Evolutionary conservation across 2,329 filamentous ascomycete species (phyloP).

Genomic region (Chrysoporthe deuterocubensis): DNA sequence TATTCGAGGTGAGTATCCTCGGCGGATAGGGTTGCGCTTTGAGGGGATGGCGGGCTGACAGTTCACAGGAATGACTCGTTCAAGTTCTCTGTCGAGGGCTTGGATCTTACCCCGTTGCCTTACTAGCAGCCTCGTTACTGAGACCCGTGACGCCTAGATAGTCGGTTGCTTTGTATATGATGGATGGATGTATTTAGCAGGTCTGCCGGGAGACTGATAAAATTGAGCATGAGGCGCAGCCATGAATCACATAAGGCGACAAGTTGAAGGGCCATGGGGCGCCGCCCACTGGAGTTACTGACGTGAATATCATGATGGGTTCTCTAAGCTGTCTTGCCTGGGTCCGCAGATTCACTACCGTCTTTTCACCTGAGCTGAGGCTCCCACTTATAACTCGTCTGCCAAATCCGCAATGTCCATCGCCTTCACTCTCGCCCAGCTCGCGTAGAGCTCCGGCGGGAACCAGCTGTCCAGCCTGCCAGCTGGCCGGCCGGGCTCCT

Average conservation of each 20-base stretch:
- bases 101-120: conserved; percentile 62
- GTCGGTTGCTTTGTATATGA: too few relatives aligned
- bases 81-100: conserved; percentile 61
- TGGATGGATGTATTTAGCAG: too few relatives aligned
- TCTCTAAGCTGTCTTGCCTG: not conserved
- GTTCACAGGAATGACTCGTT: conserved; percentile 61
- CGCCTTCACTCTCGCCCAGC: conserved; percentile 40
- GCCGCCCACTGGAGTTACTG: too few relatives aligned
- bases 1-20: conserved; percentile 70
- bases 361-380: too few relatives aligned
- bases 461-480: conserved; percentile 47
- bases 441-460: conserved; percentile 42
- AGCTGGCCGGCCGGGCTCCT: conserved; percentile 40
- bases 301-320: too few relatives aligned
- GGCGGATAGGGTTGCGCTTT: not conserved
- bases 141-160: not conserved
- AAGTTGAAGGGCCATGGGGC: too few relatives aligned
- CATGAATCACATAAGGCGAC: not conserved
- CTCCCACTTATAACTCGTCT: conserved; percentile 22
- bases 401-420: conserved; percentile 43
- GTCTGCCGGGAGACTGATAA: too few relatives aligned
- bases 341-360: not conserved
- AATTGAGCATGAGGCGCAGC: not conserved
- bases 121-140: conserved; percentile 39
- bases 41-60: conserved; percentile 23